These are phyloP conservation scores for Discostella stelligeroides DNA, from an alignment of 108 stramenopile species.

Conservation along the genomic window DNA sequence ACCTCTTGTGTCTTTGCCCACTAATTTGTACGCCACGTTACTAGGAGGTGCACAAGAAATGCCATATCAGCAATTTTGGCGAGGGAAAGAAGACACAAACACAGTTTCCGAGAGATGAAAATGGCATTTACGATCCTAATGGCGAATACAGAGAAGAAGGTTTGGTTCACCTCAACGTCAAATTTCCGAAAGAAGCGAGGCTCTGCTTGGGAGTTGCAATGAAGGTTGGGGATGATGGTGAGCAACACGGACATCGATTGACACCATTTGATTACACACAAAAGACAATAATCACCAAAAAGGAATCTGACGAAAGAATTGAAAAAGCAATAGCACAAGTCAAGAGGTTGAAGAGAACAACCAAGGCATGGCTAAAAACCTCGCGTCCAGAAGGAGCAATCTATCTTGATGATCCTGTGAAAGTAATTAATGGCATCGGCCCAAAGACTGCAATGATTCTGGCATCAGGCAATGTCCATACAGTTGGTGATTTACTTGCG, in stretches of 20 bases:
- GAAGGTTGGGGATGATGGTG: neutral
- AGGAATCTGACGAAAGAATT: neutral
- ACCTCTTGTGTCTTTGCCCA: no score
- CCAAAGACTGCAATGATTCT: neutral
- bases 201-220: neutral
- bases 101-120: no score
- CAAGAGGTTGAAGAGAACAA: neutral
- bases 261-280: neutral
- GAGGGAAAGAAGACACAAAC: no score
- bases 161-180: neutral
- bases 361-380: neutral
- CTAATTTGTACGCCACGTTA: no score
- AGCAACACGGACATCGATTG: neutral
- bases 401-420: conserved; percentile 1
- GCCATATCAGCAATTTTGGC: no score
- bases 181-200: no score
- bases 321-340: neutral
- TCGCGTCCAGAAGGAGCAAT: neutral
- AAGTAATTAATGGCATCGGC: neutral
- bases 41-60: no score
- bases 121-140: no score
- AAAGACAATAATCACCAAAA: neutral
- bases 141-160: neutral
- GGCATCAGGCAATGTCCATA: neutral
- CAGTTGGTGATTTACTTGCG: neutral